Evolutionary conservation across 2,329 filamentous ascomycete species (phyloP), one percentile per base, ranked within the genome.

Genomic region (Sclerotinia subarctica): DNA sequence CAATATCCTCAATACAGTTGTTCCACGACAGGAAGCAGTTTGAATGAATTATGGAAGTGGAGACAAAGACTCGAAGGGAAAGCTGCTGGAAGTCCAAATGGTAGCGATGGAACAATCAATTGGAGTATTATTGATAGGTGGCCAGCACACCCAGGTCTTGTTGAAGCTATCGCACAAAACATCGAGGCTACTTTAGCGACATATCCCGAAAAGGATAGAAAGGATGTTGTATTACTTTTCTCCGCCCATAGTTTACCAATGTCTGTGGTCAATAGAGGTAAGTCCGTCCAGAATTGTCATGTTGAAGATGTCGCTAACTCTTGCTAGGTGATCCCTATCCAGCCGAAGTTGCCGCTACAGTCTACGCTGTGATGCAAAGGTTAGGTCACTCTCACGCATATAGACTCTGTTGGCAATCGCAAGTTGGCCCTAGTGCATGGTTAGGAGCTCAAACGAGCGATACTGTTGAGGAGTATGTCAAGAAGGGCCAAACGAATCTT

Each of bases 21-120:
- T 81, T 97, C 93, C 26, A 99, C 95, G 1, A 99, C 95, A 0
- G 95, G 95, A 29, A 97, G 93, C 79, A 97, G 93, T 71, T 81
- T 99, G 68, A 99, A 99, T 76, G 95, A 99, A 81, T 81, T 99
- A 47, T 99, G 95, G 95, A 97, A 96, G 81, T 97, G 94, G 93
- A 86, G 94, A 71, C 91, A 93, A 76, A 84, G 93, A 71, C 81
- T 99, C 65, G 94, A 98, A 79, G 92, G 92, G 51, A 93, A 92
- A 79, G 82, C 84, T 54, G 84, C 53, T 19, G 68, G 65, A 17
- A 65, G 68, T 21, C 58, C 53, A 44, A 72, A 71, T 24, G 82
- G 85, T 35, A 79, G 82, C 0, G 82, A 86, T 49, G 94, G 94
- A 17, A 83, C 88, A 2, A 97, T 99, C 72, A 85, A 90, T 68